Conservation (phyloP, 1,284 basidiomycete species). For the Schizophyllum amplum region DNA sequence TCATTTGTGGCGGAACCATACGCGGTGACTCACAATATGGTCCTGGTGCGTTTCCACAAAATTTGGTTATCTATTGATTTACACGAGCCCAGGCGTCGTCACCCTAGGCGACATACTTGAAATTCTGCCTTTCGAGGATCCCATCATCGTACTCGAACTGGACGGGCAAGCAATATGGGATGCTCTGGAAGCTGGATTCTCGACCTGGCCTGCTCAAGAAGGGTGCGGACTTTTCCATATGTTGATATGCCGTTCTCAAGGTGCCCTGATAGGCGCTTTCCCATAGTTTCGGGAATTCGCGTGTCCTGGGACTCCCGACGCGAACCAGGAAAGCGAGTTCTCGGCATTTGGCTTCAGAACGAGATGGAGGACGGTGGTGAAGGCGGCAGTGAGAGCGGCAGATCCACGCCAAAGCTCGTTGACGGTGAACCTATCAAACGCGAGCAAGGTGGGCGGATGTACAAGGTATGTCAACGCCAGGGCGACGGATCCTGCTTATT, state of each 20-base stretch:
- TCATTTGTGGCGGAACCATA: conserved; percentile 82
- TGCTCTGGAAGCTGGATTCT: conserved; percentile 68
- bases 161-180: conserved; percentile 81
- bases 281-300: conserved; percentile 79
- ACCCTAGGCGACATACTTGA: conserved; percentile 82
- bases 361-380: conserved; percentile 35
- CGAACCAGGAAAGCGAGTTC: conserved; percentile 62
- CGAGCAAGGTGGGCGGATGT: conserved; percentile 48
- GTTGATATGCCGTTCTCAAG: too few species aligned
- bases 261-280: conserved; percentile 62
- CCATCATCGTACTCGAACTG: conserved; percentile 75
- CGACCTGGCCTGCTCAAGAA: conserved; percentile 86
- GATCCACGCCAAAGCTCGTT: conserved; percentile 29
- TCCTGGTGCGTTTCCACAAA: conserved; percentile 40
- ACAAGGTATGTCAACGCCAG: conserved; percentile 38
- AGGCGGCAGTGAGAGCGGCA: conserved; percentile 29
- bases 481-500: too few species aligned
- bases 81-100: conserved; percentile 45
- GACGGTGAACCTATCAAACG: conserved; percentile 50
- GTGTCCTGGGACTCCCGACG: conserved; percentile 82
- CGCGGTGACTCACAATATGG: conserved; percentile 85
- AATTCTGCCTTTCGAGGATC: conserved; percentile 87
- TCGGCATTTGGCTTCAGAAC: conserved; percentile 61
- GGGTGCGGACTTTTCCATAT: conserved; percentile 29
- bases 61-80: conserved; percentile 1